phyloP scores from a whole-genome alignment of 306 rosid genomes.

The Herpetospermum pedunculosum region DNA sequence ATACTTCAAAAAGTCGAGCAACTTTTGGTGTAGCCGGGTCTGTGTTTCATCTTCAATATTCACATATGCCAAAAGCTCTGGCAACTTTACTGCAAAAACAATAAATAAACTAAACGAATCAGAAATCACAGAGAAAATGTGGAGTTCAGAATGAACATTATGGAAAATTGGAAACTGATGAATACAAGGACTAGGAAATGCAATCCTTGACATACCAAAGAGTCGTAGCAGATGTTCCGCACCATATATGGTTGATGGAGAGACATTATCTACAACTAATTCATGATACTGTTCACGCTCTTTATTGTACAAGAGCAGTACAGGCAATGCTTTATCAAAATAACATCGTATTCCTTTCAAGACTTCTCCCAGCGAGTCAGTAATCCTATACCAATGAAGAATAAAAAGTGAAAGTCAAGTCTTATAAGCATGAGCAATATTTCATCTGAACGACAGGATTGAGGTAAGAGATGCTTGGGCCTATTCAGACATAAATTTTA shows the following conservation, averaged over 20 bases:
- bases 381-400: slow-evolving; percentile 36
- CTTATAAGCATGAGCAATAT: slow-evolving; percentile 11
- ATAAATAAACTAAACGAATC: slow-evolving; percentile 12
- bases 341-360: slow-evolving; percentile 83
- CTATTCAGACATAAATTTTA: background rate
- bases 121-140: background rate
- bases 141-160: background rate
- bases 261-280: slow-evolving; percentile 35
- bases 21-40: slow-evolving; percentile 59
- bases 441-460: background rate
- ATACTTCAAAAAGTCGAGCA: slow-evolving; percentile 72
- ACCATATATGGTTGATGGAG: slow-evolving; percentile 82
- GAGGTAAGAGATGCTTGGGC: background rate
- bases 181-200: background rate
- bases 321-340: slow-evolving; percentile 86
- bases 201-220: slow-evolving; percentile 40
- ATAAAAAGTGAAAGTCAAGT: slow-evolving; percentile 11
- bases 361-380: slow-evolving; percentile 69
- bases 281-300: slow-evolving; percentile 83
- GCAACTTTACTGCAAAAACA: slow-evolving; percentile 77
- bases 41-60: slow-evolving; percentile 84
- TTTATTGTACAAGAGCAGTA: slow-evolving; percentile 76
- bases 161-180: background rate
- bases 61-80: slow-evolving; percentile 82
- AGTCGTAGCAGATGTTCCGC: slow-evolving; percentile 95